These are phyloP conservation scores for Lipomyces sp. DNA, from an alignment of 805 yeast genomes.

Conservation along the genomic window DNA sequence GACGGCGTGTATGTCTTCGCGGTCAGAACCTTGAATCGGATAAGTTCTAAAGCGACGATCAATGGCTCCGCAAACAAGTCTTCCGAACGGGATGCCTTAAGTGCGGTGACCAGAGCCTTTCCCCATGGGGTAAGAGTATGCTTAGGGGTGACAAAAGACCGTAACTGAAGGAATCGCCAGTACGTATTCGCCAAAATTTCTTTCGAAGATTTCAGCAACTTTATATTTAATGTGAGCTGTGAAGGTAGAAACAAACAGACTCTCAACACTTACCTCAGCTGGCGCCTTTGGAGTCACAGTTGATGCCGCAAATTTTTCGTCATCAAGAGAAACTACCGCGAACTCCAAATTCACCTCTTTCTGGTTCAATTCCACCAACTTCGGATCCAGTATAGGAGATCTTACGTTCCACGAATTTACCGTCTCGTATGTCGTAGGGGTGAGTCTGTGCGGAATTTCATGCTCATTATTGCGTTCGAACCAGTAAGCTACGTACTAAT, in stretches of 20 bases:
- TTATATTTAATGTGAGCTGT: not conserved
- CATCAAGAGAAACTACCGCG: conserved; percentile 44
- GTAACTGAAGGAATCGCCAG: conserved; percentile 31
- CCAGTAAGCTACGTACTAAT: conserved; percentile 55
- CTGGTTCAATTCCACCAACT: conserved; percentile 40
- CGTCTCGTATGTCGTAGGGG: conserved; percentile 57
- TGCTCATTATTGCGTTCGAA: conserved; percentile 51
- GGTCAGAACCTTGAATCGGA: conserved; percentile 38
- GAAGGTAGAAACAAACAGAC: not conserved
- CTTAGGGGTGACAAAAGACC: conserved; percentile 31
- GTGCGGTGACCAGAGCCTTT: conserved; percentile 59
- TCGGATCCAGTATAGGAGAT: conserved; percentile 26
- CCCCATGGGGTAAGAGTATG: conserved; percentile 43
- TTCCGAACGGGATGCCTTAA: conserved; percentile 46
- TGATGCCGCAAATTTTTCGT: conserved; percentile 44
- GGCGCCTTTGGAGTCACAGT: conserved; percentile 29
- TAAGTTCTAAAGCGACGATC: conserved; percentile 40
- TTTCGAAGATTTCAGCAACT: conserved; percentile 10
- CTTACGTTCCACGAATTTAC: conserved; percentile 47
- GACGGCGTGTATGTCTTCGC: conserved; percentile 46
- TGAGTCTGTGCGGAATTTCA: conserved; percentile 57
- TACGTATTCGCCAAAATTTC: conserved; percentile 26
- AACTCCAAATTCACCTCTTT: conserved; percentile 43
- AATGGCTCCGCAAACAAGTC: conserved; percentile 44
- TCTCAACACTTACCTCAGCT: not conserved